Evolutionary conservation across 2,329 filamentous ascomycete species (phyloP).

Genomic region (Neopestalotiopsis clavispora): DNA sequence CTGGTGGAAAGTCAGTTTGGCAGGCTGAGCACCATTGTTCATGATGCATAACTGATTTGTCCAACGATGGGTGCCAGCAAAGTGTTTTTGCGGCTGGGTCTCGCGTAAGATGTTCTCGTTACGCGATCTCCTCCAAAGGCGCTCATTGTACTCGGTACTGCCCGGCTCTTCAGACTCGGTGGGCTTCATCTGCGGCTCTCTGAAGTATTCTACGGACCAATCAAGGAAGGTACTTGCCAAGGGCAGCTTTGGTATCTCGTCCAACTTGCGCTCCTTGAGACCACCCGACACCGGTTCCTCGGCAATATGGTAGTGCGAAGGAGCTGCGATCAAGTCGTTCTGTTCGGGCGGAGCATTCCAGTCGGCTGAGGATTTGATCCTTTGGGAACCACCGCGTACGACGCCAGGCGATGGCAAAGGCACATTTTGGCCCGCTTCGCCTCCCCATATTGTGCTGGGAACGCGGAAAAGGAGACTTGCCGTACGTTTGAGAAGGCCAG

Average conservation of each 20-base stretch:
- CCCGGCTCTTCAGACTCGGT: slow-evolving; percentile 96
- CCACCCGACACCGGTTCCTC: slow-evolving; percentile 80
- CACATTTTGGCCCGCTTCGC: slow-evolving; percentile 43
- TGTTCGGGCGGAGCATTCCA: slow-evolving; percentile 71
- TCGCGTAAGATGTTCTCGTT: slow-evolving; percentile 92
- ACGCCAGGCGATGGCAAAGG: slow-evolving; percentile 36
- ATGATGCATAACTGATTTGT: slow-evolving; percentile 82
- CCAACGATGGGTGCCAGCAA: slow-evolving; percentile 83
- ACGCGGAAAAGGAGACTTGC: slow-evolving; percentile 66
- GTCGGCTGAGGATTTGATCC: slow-evolving; percentile 46
- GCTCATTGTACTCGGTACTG: slow-evolving; percentile 93
- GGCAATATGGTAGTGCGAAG: slow-evolving; percentile 76
- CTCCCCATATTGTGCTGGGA: slow-evolving; percentile 52
- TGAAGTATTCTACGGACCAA: slow-evolving; percentile 98
- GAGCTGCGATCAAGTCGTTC: slow-evolving; percentile 68
- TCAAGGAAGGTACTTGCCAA: slow-evolving; percentile 85
- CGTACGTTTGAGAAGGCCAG: slow-evolving; percentile 65
- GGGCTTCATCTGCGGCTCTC: slow-evolving; percentile 96
- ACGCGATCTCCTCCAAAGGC: slow-evolving; percentile 87
- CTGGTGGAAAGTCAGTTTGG: slow-evolving; percentile 95
- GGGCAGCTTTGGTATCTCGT: slow-evolving; percentile 69
- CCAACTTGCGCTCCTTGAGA: slow-evolving; percentile 67
- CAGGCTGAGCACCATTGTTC: slow-evolving; percentile 87
- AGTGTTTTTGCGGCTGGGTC: slow-evolving; percentile 91
- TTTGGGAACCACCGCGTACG: slow-evolving; percentile 43